phyloP scores from a whole-genome alignment of 371 early-diverging fungal species.

The Nematocida sp. region DNA sequence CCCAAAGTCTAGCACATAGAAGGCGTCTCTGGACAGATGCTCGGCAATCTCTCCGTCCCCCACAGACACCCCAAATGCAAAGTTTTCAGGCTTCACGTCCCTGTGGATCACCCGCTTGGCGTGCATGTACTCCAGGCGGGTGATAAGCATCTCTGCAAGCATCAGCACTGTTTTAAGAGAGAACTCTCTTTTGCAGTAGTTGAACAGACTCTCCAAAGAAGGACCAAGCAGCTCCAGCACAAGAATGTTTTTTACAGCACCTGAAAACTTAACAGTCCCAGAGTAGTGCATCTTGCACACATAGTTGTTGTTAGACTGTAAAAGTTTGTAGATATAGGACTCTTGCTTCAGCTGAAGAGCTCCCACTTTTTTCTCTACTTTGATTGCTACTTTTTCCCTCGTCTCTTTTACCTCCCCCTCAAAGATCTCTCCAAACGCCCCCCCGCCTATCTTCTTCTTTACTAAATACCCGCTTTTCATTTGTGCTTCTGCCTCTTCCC shows the following conservation, averaged over 20 bases:
- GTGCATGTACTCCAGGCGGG: constrained; percentile 77
- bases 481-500: constrained; percentile 66
- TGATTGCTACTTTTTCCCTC: constrained; percentile 67
- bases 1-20: constrained; percentile 66
- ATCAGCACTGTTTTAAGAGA: constrained; percentile 90
- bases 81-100: constrained; percentile 99
- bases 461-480: constrained; percentile 84
- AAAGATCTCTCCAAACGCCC: constrained; percentile 97
- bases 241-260: constrained; percentile 65
- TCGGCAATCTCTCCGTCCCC: constrained; percentile 72
- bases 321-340: constrained; percentile 64
- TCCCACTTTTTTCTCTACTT: constrained; percentile 67
- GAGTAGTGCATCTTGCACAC: constrained; percentile 64
- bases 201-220: constrained; percentile 92
- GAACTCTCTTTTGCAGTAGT: constrained; percentile 89
- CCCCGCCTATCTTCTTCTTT: constrained; percentile 89
- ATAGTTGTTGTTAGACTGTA: constrained; percentile 60
- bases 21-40: constrained; percentile 74
- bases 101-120: constrained; percentile 88
- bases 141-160: constrained; percentile 91
- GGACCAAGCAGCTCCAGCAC: constrained; percentile 98
- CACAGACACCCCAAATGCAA: constrained; percentile 82
- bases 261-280: constrained; percentile 63
- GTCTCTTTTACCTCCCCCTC: constrained; percentile 68
- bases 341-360: constrained; percentile 66